Conservation (phyloP, 2,329 filamentous ascomycete genomes). For the Triangularia verruculosa region DNA sequence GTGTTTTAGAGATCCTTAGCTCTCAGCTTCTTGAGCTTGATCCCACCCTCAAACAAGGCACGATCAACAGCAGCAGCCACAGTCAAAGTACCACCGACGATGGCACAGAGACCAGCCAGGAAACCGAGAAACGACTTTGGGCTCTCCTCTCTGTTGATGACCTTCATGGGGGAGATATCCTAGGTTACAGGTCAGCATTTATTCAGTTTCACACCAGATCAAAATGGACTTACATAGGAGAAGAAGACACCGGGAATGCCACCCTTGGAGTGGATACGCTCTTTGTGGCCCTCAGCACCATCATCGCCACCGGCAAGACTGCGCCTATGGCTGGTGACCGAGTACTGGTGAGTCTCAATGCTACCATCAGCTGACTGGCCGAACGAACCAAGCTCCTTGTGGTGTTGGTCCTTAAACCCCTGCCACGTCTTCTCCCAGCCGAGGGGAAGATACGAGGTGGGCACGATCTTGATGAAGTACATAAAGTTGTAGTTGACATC, state of each 20-base stretch:
- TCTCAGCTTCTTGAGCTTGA: conserved; percentile 82
- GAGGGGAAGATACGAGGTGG: conserved; percentile 88
- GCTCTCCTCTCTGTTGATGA: conserved; percentile 91
- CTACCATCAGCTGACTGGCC: conserved; percentile 69
- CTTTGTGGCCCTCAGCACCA: conserved; percentile 82
- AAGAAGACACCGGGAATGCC: conserved; percentile 98
- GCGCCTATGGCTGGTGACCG: conserved; percentile 92
- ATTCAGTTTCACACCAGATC: conserved; percentile 1
- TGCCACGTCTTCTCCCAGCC: conserved; percentile 70
- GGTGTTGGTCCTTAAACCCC: conserved; percentile 44
- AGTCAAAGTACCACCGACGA: conserved; percentile 91
- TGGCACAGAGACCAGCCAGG: conserved; percentile 88
- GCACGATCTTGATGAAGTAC: conserved; percentile 99
- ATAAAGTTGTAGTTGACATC: conserved; percentile 93
- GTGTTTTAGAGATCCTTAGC: conserved; percentile 51
- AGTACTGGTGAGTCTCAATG: conserved; percentile 97
- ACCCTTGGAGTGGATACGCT: conserved; percentile 82
- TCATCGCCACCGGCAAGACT: conserved; percentile 82
- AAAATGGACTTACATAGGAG: conserved; percentile 72
- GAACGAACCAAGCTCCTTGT: conserved; percentile 64
- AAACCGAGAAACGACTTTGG: conserved; percentile 89
- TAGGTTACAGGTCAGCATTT: conserved; percentile 33
- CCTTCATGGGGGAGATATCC: conserved; percentile 99
- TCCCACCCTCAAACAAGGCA: conserved; percentile 82
- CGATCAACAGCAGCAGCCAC: conserved; percentile 93